phyloP scores from a whole-genome alignment of 1,284 basidiomycete genomes.

The Rhodofomes roseus region DNA sequence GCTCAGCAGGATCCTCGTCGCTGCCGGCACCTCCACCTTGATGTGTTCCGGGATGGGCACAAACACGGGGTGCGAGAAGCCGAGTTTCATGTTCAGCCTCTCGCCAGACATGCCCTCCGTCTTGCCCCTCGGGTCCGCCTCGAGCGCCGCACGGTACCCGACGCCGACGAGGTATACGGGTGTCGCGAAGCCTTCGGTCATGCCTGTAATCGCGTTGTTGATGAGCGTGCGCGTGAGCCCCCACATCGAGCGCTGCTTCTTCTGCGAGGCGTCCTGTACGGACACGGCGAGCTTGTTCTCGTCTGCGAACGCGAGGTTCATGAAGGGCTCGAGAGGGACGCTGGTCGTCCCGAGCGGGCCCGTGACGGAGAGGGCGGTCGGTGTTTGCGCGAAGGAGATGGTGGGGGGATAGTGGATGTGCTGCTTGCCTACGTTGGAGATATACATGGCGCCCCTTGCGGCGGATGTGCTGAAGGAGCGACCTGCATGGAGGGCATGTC shows the following conservation, averaged over 20 bases:
- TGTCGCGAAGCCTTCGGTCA: constrained; percentile 83
- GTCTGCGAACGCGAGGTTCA: constrained; percentile 56
- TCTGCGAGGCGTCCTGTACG: constrained; percentile 69
- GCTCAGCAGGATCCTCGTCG: constrained; percentile 66
- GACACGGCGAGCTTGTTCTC: constrained; percentile 51
- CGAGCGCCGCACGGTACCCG: constrained; percentile 87
- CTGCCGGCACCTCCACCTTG: constrained; percentile 66
- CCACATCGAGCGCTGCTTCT: constrained; percentile 88
- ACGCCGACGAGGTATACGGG: constrained; percentile 91
- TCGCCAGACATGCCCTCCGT: constrained; percentile 54
- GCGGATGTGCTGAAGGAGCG: constrained; percentile 26
- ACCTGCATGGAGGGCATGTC: constrained; percentile 14
- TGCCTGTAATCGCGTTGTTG: constrained; percentile 86
- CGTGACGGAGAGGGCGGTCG: constrained; percentile 54
- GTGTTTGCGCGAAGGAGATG: constrained; percentile 57
- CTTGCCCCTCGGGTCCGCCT: constrained; percentile 75
- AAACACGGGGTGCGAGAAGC: constrained; percentile 86
- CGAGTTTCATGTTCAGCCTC: constrained; percentile 85
- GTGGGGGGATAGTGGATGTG: constrained; percentile 71
- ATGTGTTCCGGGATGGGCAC: constrained; percentile 82
- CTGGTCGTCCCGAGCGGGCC: constrained; percentile 77
- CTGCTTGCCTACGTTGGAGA: constrained; percentile 79
- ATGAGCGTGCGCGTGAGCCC: constrained; percentile 89
- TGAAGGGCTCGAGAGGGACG: constrained; percentile 67
- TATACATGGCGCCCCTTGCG: constrained; percentile 25